Conservation (phyloP, 2,329 filamentous ascomycete genomes). For the Ciborinia camelliae region DNA sequence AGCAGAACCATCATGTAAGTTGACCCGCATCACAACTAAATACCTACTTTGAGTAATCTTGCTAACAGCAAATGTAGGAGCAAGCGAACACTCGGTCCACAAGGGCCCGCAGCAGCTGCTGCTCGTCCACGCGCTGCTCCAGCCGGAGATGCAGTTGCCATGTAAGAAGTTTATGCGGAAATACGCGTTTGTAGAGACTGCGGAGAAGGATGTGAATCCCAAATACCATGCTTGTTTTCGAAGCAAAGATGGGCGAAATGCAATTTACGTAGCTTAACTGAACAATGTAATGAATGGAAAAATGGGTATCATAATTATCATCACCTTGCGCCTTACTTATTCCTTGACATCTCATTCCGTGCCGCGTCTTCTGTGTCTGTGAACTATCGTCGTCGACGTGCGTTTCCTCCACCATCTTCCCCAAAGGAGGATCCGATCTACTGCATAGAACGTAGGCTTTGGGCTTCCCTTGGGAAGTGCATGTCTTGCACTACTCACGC, state of each 20-base stretch:
- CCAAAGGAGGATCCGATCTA: background rate
- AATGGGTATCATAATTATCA: slow-evolving; percentile 30
- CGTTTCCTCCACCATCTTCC: background rate
- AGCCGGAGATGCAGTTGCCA: slow-evolving; percentile 26
- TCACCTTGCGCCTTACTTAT: slow-evolving; percentile 11
- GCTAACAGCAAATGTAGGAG: slow-evolving; percentile 23
- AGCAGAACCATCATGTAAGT: slow-evolving; percentile 75
- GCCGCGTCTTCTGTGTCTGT: background rate
- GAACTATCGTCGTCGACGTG: background rate
- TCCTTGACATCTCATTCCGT: background rate
- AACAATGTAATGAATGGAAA: slow-evolving; percentile 6
- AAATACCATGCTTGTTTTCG: background rate
- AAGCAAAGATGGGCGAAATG: background rate
- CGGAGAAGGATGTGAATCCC: background rate
- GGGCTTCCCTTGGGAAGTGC: background rate
- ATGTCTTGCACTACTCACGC: background rate
- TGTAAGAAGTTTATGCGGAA: slow-evolving; percentile 16
- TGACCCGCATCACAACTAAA: background rate
- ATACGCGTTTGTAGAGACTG: background rate
- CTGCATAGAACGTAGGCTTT: background rate
- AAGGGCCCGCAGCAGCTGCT: slow-evolving; percentile 24
- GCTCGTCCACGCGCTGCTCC: slow-evolving; percentile 30
- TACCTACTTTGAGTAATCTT: slow-evolving; percentile 11
- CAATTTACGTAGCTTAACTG: slow-evolving; percentile 6
- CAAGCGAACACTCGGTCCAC: slow-evolving; percentile 19